Evolutionary conservation across 2,329 filamentous ascomycete species (phyloP).

Genomic region (Alternaria sp.): DNA sequence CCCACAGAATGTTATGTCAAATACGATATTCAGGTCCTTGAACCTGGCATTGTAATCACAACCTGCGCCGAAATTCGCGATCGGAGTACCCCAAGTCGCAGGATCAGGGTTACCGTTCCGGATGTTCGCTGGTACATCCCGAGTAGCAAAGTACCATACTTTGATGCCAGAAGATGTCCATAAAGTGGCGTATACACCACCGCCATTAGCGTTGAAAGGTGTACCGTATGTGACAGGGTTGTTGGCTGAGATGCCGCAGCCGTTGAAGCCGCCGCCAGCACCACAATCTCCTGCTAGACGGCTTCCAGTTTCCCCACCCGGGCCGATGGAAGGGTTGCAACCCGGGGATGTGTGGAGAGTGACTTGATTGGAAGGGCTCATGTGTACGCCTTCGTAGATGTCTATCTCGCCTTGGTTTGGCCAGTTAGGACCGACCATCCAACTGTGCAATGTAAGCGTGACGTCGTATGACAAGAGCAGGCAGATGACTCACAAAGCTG

Average conservation of each 20-base stretch:
- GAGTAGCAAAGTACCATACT: constrained; percentile 58
- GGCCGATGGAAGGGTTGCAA: constrained; percentile 44
- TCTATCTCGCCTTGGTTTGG: constrained; percentile 51
- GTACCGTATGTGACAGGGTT: constrained; percentile 47
- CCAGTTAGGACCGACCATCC: constrained; percentile 53
- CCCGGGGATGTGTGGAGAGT: constrained; percentile 50
- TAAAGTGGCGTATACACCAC: constrained; percentile 55
- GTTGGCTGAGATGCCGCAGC: constrained; percentile 44
- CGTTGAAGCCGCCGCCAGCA: constrained; percentile 44
- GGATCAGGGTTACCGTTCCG: constrained; percentile 53
- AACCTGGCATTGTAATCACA: constrained; percentile 51
- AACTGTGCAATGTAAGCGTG: constrained; percentile 32
- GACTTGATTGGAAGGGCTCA: constrained; percentile 48
- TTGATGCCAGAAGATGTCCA: constrained; percentile 55
- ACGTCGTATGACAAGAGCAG: not conserved
- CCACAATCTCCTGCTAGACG: constrained; percentile 48
- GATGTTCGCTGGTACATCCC: constrained; percentile 55
- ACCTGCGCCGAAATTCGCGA: constrained; percentile 47
- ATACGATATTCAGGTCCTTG: constrained; percentile 50
- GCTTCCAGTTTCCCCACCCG: constrained; percentile 44
- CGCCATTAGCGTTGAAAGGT: constrained; percentile 52
- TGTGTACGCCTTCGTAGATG: constrained; percentile 51
- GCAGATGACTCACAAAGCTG: constrained; percentile 44
- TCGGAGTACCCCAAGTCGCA: constrained; percentile 53
- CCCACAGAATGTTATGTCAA: constrained; percentile 65